Evolutionary conservation across 1,139 yeast genomes (phyloP).

Genomic region (Zygoascus hellenicus): DNA sequence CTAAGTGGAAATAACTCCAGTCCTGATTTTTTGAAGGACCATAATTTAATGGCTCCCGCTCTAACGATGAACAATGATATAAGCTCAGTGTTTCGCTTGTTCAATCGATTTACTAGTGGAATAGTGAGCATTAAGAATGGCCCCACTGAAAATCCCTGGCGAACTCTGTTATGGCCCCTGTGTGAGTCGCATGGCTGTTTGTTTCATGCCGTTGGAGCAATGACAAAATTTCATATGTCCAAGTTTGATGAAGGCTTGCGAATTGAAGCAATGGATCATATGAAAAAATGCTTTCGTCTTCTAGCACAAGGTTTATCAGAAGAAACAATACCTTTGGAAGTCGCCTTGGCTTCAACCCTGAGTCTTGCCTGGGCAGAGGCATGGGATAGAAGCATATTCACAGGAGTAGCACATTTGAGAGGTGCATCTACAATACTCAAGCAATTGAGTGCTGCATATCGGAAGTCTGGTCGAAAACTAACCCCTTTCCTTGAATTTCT

Average conservation of each 20-base stretch:
- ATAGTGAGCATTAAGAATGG: conserved; percentile 36
- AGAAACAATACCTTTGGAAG: conserved; percentile 51
- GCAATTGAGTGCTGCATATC: conserved; percentile 19
- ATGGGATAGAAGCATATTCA: conserved; percentile 61
- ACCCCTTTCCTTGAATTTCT: conserved; percentile 43
- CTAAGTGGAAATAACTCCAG: too few species aligned
- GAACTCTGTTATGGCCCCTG: conserved; percentile 51
- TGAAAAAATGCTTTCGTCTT: conserved; percentile 55
- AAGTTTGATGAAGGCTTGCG: conserved; percentile 42
- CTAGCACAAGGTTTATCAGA: conserved; percentile 52
- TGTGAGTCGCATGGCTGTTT: conserved; percentile 50
- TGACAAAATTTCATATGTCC: conserved; percentile 61
- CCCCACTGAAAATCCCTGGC: conserved; percentile 62
- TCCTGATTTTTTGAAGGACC: too few species aligned
- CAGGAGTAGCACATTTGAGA: conserved; percentile 61
- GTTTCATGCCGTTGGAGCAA: conserved; percentile 57
- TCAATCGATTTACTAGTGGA: conserved; percentile 50
- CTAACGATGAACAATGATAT: not conserved
- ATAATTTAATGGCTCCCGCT: too few species aligned
- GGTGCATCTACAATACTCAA: conserved; percentile 61
- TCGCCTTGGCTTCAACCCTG: conserved; percentile 59
- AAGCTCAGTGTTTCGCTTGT: not conserved
- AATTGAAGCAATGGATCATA: conserved; percentile 48
- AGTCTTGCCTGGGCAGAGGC: conserved; percentile 60
- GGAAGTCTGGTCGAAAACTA: conserved; percentile 13